Percentiles rank a stretch among this genome's conserved stretches.
Evolutionary conservation across 1,284 basidiomycete species (phyloP).

Genomic region (Pascua sp.): DNA sequence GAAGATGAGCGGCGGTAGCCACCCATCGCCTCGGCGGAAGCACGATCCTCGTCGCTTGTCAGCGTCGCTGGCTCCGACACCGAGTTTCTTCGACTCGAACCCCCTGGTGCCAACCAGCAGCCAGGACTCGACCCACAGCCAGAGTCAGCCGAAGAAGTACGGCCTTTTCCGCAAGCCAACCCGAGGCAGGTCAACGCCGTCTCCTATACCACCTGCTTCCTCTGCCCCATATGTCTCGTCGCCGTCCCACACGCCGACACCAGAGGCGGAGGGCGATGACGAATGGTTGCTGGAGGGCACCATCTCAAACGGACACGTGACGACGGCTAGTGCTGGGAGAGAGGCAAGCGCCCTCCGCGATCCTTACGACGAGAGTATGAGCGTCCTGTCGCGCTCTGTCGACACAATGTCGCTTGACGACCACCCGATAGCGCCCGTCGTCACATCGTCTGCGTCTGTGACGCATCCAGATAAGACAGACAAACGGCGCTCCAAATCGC

Average conservation of each 20-base stretch:
- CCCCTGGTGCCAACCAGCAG: background rate
- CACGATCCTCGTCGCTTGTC: background rate
- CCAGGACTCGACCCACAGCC: background rate
- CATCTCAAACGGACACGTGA: conserved; percentile 14
- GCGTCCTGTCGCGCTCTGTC: conserved; percentile 6
- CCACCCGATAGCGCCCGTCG: conserved; percentile 1
- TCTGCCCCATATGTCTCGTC: too few species aligned
- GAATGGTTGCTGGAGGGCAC: conserved; percentile 40
- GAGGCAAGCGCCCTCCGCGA: conserved; percentile 8
- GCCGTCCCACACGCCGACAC: background rate
- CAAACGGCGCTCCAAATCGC: conserved; percentile 27
- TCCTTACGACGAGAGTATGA: too few species aligned
- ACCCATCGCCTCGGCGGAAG: background rate
- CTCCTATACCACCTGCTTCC: background rate
- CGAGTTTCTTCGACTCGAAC: background rate
- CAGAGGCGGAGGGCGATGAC: conserved; percentile 30
- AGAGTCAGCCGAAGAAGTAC: conserved; percentile 4
- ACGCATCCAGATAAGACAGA: background rate
- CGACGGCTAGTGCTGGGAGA: conserved; percentile 11
- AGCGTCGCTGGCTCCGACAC: background rate
- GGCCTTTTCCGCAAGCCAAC: conserved; percentile 9
- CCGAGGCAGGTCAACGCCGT: conserved; percentile 7
- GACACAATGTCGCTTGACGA: conserved; percentile 14
- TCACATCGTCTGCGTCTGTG: conserved; percentile 5
- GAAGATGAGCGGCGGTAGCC: conserved; percentile 1